Base-by-base conservation (phyloP, 495 filamentous ascomycete genomes). In the Penicillium pulvis region DNA sequence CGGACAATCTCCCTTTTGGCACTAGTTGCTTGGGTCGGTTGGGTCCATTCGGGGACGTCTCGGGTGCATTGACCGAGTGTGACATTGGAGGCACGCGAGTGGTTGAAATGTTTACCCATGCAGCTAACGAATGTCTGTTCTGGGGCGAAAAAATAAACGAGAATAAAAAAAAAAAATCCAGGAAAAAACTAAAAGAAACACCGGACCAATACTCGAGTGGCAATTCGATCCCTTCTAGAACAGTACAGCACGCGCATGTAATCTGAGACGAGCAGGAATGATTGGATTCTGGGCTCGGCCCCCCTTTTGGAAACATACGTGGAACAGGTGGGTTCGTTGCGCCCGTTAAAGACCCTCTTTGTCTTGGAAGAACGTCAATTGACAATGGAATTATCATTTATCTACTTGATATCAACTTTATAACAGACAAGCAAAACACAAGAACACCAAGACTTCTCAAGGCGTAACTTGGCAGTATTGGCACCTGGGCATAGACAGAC, bases 1-100 rank as follows among this genome's bases (percentile, higher is more conserved):
- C 43, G 30, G 41, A 41, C 47, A 56, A 52, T 52, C 44, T 56
- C 31, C 47, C n/a, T 56, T 60, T 30, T 42, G n/a, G 58, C 52
- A 51, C 52, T 43, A 53, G 48, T 31, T 42, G 17, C 17, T 4
- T 26, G 47, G 24, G 47, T 31, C 39, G 39, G 11, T 31, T 28
- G 26, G 46, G 12, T 31, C 12, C 24, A n/a, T 49, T 49, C 30
- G 11, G 45, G 46, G 11, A 17, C 26, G 16, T 49, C 30, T 50
- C 47, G 47, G 47, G 47, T 50, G 47, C 47, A 50, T 33, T 50
- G 47, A 50, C 47, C 47, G 47, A 50, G 47, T 50, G 23, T 17
- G 10, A 6, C 47, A 26, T 31, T 33, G 16, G 26, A 31, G 14
- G 24, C 45, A 47, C 45, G 45, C 45, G 45, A 47, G 45, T 47